phyloP scores from a whole-genome alignment of 2,329 filamentous ascomycete genomes.

The Domatiomyces catenatus region DNA sequence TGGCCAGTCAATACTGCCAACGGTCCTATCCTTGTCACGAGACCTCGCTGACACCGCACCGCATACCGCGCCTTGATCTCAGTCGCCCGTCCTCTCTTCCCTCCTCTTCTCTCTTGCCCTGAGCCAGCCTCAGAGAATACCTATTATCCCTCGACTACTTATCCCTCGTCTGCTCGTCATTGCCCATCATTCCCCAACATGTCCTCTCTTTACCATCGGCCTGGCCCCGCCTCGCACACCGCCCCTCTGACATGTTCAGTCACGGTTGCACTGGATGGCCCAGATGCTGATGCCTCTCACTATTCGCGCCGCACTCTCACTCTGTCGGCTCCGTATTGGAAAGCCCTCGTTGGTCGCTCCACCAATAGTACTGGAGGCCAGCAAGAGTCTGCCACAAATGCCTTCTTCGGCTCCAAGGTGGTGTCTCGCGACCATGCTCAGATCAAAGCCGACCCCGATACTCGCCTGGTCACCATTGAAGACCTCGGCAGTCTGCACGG shows the following conservation, averaged over 20 bases:
- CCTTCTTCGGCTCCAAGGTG: conserved; percentile 32
- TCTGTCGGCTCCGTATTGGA: conserved; percentile 19
- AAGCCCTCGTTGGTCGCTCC: conserved; percentile 26
- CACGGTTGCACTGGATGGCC: background rate
- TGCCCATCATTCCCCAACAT: background rate
- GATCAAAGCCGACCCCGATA: conserved; percentile 18
- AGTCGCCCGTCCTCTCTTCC: too few relatives aligned
- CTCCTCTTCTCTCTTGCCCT: background rate
- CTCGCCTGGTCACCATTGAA: conserved; percentile 30
- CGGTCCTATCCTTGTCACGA: too few relatives aligned
- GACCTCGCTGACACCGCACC: too few relatives aligned
- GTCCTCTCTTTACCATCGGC: background rate
- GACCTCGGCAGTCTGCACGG: conserved; percentile 49
- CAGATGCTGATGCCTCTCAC: background rate
- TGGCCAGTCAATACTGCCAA: too few relatives aligned
- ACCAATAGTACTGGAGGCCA: conserved; percentile 26
- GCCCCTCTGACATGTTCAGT: background rate
- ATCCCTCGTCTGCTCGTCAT: background rate
- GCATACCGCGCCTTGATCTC: too few relatives aligned
- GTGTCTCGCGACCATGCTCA: conserved; percentile 33
- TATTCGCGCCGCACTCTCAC: conserved; percentile 19
- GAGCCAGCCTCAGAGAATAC: background rate
- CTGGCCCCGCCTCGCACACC: background rate
- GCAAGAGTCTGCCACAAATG: conserved; percentile 25
- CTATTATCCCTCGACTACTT: background rate